Evolutionary conservation across 31 red algal species (phyloP).

Genomic region (Bonnemaisonia californica): DNA sequence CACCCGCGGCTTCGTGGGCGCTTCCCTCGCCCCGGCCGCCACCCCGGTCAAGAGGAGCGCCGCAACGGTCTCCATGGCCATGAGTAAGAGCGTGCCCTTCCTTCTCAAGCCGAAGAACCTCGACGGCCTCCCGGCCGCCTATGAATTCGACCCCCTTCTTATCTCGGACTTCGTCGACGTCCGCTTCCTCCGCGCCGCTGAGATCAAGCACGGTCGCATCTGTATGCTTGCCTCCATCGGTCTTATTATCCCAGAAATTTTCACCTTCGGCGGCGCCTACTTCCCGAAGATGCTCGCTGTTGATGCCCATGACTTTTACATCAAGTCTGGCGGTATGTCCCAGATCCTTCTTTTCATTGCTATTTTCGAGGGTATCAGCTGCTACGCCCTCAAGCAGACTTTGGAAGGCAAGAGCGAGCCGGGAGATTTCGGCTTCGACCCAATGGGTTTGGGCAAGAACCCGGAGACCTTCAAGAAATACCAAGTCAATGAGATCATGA

Average conservation of each 20-base stretch:
- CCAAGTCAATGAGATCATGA: constrained; percentile 94
- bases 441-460: constrained; percentile 88
- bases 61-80: constrained; percentile 52
- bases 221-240: constrained; percentile 97
- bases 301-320: constrained; percentile 83
- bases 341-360: constrained; percentile 87
- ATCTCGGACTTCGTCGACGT: constrained; percentile 86
- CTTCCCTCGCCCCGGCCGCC: constrained; percentile 17
- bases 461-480: constrained; percentile 64
- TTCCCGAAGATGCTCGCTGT: constrained; percentile 88
- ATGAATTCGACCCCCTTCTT: constrained; percentile 97
- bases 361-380: constrained; percentile 86
- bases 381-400: constrained; percentile 82
- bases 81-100: constrained; percentile 91
- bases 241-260: constrained; percentile 86
- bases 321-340: constrained; percentile 79
- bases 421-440: constrained; percentile 97
- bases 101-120: constrained; percentile 90
- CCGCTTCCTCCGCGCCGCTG: constrained; percentile 84
- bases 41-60: background rate
- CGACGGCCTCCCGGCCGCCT: constrained; percentile 82
- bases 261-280: constrained; percentile 66
- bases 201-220: constrained; percentile 98
- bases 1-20: constrained; percentile 41
- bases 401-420: constrained; percentile 91